phyloP scores from a whole-genome alignment of 257 asterid genomes.

The Solanum pimpinellifolium region DNA sequence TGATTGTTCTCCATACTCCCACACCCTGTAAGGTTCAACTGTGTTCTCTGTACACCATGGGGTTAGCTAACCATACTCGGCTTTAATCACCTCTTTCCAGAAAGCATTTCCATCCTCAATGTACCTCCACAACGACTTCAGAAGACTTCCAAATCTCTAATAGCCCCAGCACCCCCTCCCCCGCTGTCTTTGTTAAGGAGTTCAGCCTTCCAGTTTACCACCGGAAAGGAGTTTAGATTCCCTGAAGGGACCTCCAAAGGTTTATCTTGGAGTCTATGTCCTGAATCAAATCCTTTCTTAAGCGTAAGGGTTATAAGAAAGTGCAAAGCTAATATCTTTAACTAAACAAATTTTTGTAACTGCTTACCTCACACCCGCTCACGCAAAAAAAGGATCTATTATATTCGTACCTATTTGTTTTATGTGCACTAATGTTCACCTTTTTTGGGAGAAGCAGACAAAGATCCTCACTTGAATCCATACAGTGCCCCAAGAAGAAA shows the following conservation, averaged over 20 bases:
- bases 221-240: background rate
- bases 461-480: no score
- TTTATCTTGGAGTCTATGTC: background rate
- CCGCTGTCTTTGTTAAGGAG: no score
- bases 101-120: background rate
- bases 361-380: background rate
- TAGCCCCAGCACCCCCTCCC: background rate
- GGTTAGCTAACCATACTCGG: background rate
- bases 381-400: background rate
- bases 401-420: no score
- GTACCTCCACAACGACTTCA: no score
- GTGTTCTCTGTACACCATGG: background rate
- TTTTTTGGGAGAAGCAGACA: no score
- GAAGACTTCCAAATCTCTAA: background rate
- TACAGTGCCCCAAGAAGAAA: constrained; percentile 12
- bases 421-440: no score
- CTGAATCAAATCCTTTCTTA: background rate
- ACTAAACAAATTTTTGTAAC: no score
- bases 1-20: no score
- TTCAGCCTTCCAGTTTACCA: background rate
- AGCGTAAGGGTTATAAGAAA: background rate
- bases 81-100: background rate
- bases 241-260: background rate
- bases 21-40: no score
- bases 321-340: background rate